phyloP scores from a whole-genome alignment of 2,329 filamentous ascomycete genomes.

The Cordyceps tenuipes region DNA sequence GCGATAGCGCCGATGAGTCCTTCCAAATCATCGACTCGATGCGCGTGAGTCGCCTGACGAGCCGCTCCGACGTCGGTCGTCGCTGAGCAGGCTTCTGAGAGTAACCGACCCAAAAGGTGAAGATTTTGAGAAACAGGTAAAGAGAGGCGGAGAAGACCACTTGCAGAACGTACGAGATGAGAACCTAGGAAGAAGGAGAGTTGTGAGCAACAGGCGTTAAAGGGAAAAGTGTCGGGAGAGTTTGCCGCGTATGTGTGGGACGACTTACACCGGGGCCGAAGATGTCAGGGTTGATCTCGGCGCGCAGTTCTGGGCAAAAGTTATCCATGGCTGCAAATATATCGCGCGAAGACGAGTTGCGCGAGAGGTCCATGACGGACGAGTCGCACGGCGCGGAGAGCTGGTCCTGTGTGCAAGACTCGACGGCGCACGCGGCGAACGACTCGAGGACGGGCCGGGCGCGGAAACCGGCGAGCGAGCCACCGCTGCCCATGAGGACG shows the following conservation, averaged over 20 bases:
- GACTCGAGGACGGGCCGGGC: conserved; percentile 22
- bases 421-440: conserved; percentile 27
- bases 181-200: conserved; percentile 19
- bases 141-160: conserved; percentile 27
- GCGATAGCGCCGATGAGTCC: conserved; percentile 27
- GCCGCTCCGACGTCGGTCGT: conserved; percentile 14
- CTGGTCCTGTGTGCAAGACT: conserved; percentile 27
- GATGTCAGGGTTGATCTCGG: conserved; percentile 31
- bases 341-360: conserved; percentile 20
- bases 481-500: conserved; percentile 24
- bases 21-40: conserved; percentile 30
- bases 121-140: conserved; percentile 27
- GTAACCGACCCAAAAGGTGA: conserved; percentile 27
- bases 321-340: conserved; percentile 27
- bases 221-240: neutral
- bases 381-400: conserved; percentile 24
- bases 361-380: conserved; percentile 21
- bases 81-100: conserved; percentile 20
- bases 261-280: conserved; percentile 30
- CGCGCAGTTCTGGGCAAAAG: conserved; percentile 28
- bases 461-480: conserved; percentile 24
- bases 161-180: conserved; percentile 31
- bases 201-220: neutral
- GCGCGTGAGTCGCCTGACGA: conserved; percentile 25
- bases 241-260: neutral